Evolutionary conservation across 192 early-diverging fungal species (phyloP), one percentile per base, ranked within the genome.

Genomic region (Coemansia sp.): DNA sequence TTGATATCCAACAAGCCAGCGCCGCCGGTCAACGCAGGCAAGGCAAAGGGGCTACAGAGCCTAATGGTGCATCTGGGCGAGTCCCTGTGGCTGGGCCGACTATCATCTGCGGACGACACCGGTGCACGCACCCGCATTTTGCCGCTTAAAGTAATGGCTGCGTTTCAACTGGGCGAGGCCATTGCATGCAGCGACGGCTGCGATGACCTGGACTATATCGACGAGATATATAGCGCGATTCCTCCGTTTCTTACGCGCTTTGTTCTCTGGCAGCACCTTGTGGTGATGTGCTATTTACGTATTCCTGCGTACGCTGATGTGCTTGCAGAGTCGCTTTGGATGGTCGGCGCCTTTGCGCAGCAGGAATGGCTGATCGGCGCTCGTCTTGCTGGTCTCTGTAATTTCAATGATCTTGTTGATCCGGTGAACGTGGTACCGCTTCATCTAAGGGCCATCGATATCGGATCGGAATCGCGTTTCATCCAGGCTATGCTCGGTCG

Each of bases 281-380:
- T 76, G 11, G 64, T 68, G 34, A 50, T 76, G 64, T 82, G 79
- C 65, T 71, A 66, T 48, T 25, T 73, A 48, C 70, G 71, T 18
- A 68, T 72, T 2, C 79, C 79, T 2, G 64, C 67, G 31, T 82
- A 76, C 30, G 70, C 68, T 34, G 74, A 82, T 40, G 68, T 70
- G 20, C 54, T 82, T 17, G 72, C 74, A 3, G 70, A 75, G n/a
- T 70, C 79, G 29, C 36, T 82, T 29, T 72, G 74, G 70, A 54
- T 68, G 16, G 79, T 82, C 20, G 79, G 79, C 17, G 79, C 79
- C 11, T 76, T 82, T 69, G 20, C 45, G 2, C 80, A 82, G 71
- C 80, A 71, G 50, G 64, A 70, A 18, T 71, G 63, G 61, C 64
- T 82, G 17, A 57, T 82, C n/a, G 45, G 28, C 11, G 32, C 54